Percentiles rank a stretch among this genome's conserved stretches.
Conservation (phyloP, 257 asterid species). For the Ophiorrhiza pumila region DNA sequence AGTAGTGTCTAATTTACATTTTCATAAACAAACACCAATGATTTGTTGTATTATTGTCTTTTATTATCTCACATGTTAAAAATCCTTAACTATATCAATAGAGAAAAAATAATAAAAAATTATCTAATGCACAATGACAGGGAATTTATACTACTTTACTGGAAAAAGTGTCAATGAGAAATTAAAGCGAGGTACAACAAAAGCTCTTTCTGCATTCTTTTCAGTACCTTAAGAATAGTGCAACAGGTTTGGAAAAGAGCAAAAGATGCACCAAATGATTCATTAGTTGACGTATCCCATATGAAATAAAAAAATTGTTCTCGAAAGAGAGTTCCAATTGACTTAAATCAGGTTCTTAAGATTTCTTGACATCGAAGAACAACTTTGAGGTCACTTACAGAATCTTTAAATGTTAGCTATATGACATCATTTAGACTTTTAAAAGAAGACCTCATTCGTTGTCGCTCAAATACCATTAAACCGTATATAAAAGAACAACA, state of each 20-base stretch:
- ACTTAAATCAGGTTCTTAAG: background rate
- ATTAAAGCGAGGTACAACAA: background rate
- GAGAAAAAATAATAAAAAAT: background rate
- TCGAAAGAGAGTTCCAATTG: background rate
- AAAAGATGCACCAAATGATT: background rate
- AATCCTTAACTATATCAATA: background rate
- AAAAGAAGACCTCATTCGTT: too few species aligned
- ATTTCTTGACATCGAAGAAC: background rate
- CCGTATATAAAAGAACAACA: background rate
- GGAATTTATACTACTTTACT: conserved; percentile 1
- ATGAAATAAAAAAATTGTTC: background rate
- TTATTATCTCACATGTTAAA: background rate
- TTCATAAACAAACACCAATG: too few species aligned
- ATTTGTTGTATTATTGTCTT: too few species aligned
- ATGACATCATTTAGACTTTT: background rate
- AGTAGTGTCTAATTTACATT: too few species aligned
- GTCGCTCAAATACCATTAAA: too few species aligned
- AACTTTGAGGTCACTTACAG: background rate
- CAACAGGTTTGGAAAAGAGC: too few species aligned
- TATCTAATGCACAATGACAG: background rate
- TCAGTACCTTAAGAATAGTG: too few species aligned
- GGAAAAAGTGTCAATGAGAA: too few species aligned
- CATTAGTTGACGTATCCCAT: background rate
- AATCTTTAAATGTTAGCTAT: background rate
- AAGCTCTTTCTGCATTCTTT: background rate